Evolutionary conservation across 2,329 filamentous ascomycete genomes (phyloP), one percentile per base, ranked within the genome.

Genomic region (Trichoderma brevicompactum): DNA sequence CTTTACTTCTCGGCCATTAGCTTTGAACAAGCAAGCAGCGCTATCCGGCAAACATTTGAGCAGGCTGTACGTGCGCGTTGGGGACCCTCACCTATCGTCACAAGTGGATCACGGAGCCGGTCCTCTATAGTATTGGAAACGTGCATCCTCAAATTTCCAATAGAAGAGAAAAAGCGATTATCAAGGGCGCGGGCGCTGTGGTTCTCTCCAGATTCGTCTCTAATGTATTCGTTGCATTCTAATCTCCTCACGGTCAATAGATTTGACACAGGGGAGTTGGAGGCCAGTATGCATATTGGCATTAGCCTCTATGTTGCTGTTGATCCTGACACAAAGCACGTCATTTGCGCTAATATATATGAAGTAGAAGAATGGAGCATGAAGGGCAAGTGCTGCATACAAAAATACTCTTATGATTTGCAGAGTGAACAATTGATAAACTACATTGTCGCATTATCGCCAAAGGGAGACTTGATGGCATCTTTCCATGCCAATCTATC

Each of bases 1-100:
- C 52, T 55, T 19, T 55, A 55, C 10, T 55, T 55, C n/a, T 55
- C 36, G 9, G 52, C 52, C 7, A 41, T 55, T 7, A n/a, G 7
- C 5, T 41, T 41, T 55, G 52, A 41, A 2, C n/a, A 8, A 7
- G 1, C 2, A 3, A 23, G 41, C 10, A 55, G 36, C 13, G 7
- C 15, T 10, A 36, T 52, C 1, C 28, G n/a, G n/a, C 2, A 36
- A 4, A 17, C 10, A n/a, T 52, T 52, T 17, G 15, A 36, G 5
- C 28, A 52, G 32, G 9, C 48, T 5, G 15, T 52, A 23, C 48
- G 17, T 12, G 10, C 7, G 1, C 13, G 9, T 3, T 34, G 28
- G 6, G 48, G 48, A 5, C 6, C 48, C n/a, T 36, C 32, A 5
- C 13, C 28, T 9, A n/a, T 13, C 1, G 28, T 17, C 2, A 9